phyloP scores from a whole-genome alignment of 2,329 filamentous ascomycete species.

The Phoma sp. region DNA sequence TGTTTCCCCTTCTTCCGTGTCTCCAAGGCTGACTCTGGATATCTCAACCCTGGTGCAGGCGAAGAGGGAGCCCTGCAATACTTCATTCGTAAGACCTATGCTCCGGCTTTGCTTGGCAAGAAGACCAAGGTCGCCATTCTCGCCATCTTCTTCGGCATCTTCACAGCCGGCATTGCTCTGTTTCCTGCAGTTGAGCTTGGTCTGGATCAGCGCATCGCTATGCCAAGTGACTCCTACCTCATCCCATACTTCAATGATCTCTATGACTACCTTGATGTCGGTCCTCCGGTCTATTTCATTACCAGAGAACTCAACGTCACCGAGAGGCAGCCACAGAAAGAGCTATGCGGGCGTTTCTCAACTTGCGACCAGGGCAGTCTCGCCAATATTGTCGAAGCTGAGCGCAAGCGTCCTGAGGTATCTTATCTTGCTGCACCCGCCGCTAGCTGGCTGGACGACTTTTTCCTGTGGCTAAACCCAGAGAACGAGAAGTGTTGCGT shows the following conservation, averaged over 20 bases:
- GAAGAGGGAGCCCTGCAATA: conserved; percentile 84
- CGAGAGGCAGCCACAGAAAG: conserved; percentile 74
- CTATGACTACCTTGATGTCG: conserved; percentile 87
- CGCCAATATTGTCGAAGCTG: conserved; percentile 89
- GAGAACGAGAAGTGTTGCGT: conserved; percentile 70
- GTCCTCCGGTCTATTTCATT: conserved; percentile 96
- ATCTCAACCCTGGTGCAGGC: conserved; percentile 71
- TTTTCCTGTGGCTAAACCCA: conserved; percentile 95
- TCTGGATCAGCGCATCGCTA: conserved; percentile 90
- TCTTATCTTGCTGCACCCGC: conserved; percentile 89
- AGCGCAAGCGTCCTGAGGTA: conserved; percentile 84
- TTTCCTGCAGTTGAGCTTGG: conserved; percentile 85
- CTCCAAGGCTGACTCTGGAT: conserved; percentile 72
- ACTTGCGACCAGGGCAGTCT: conserved; percentile 85
- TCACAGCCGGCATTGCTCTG: conserved; percentile 83
- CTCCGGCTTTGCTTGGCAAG: conserved; percentile 78
- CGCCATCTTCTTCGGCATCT: conserved; percentile 82
- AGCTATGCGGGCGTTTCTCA: conserved; percentile 89
- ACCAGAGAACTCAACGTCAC: conserved; percentile 82
- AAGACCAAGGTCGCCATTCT: conserved; percentile 80
- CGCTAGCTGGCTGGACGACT: conserved; percentile 97
- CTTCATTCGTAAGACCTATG: conserved; percentile 90
- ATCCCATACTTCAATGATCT: conserved; percentile 97
- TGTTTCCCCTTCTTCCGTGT: conserved; percentile 90
- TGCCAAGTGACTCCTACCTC: conserved; percentile 91